Evolutionary conservation across 192 early-diverging fungal species (phyloP), one percentile per base, ranked within the genome.

Genomic region (Coemansia sp.): DNA sequence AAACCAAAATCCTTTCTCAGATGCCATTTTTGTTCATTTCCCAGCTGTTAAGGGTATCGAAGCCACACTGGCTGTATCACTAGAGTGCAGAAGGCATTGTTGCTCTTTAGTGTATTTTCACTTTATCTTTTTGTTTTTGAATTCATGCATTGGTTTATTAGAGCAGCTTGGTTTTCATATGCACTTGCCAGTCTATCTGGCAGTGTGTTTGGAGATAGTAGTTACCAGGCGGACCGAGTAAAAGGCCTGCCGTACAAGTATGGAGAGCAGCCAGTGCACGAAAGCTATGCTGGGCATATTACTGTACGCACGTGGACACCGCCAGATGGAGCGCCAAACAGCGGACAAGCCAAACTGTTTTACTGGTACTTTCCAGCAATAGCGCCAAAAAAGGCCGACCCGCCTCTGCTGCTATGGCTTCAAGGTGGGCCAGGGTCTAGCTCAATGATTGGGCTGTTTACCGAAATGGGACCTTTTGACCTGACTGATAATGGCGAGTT

Each of bases 311-410:
- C 67, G 6, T 84, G 77, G 74, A 77, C 72, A 10, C 65, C 62
- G 26, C 53, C 52, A 14, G 65, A 66, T 3, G 63, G 42, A 16
- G 13, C 44, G 14, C 26, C 58, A 16, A 55, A 55, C 45, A 78
- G 61, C 31, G 75, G 75, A 2, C 50, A 44, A 18, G 68, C 75
- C 53, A 65, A 61, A 33, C 61, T 78, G 58, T 87, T 84, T 46
- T 93, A 88, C 68, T 90, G 88, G 88, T 93, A 80, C 59, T 89
- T 93, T 53, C 91, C 91, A 0, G 84, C 86, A 9, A 79, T 85
- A 52, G 70, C 81, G 18, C 84, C 86, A 15, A 60, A 70, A 38
- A 61, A 75, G 7, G 70, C 70, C 39, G 60, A 81, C 33, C 84
- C 90, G 38, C 89, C 91, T 6, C 75, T 92, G 43, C 47, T 89